Conservation (phyloP, 2,329 filamentous ascomycete species). For the Xylariaceae sp. region DNA sequence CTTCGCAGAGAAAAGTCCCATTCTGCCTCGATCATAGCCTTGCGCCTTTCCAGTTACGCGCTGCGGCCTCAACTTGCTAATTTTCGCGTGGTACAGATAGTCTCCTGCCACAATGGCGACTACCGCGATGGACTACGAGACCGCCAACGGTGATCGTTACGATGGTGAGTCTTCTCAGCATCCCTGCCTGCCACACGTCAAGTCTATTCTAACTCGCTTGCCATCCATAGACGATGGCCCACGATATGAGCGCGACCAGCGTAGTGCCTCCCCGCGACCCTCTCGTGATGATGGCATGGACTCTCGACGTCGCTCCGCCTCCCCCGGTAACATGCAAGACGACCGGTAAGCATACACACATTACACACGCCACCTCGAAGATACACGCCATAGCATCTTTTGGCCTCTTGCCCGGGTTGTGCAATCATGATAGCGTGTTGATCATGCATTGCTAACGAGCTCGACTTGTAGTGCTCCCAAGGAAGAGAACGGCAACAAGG, state of each 20-base stretch:
- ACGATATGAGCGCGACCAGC: constrained; percentile 63
- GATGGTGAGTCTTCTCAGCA: constrained; percentile 47
- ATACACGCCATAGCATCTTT: too few relatives aligned
- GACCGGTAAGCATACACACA: constrained; percentile 39
- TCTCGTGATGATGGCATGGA: constrained; percentile 57
- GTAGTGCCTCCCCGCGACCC: constrained; percentile 61
- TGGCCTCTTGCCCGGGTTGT: too few relatives aligned
- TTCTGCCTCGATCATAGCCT: not conserved
- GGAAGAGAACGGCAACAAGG: constrained; percentile 48
- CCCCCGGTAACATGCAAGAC: constrained; percentile 47
- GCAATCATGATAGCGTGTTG: too few relatives aligned
- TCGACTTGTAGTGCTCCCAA: constrained; percentile 40
- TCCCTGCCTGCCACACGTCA: not conserved
- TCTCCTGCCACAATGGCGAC: constrained; percentile 47
- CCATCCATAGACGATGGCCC: constrained; percentile 53
- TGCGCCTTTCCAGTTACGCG: constrained; percentile 4
- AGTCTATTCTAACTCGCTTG: constrained; percentile 14
- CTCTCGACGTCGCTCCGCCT: constrained; percentile 57
- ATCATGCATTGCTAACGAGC: too few relatives aligned
- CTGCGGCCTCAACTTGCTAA: constrained; percentile 12
- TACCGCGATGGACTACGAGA: constrained; percentile 67
- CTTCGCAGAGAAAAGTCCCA: too few relatives aligned
- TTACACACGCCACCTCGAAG: too few relatives aligned
- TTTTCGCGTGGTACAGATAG: constrained; percentile 6
- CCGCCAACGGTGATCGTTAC: constrained; percentile 62